Base-by-base conservation (phyloP, 2,329 filamentous ascomycete genomes). In the Talaromyces sp. region DNA sequence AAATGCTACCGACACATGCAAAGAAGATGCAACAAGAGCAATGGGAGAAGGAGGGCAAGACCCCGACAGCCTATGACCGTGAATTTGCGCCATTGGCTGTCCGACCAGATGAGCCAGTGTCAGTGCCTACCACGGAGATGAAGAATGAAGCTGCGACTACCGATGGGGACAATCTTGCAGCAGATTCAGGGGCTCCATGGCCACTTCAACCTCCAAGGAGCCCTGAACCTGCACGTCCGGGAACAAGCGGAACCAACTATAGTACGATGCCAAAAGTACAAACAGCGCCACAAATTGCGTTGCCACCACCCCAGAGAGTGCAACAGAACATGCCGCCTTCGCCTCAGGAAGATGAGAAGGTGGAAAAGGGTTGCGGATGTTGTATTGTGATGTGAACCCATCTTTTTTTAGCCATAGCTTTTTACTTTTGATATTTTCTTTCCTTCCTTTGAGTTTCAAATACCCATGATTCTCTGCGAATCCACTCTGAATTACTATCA, bases 1-100 rank as follows among this genome's bases (percentile, higher is more conserved):
- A 99, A 75, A 88, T 99, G 62, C 87, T 99, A 11, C 95, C 95
- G 0, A 98, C 95, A 0, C 93, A 98, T 68, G 95, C 95, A 13
- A 92, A 90, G 72, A 86, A 92, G 64, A 84, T 98, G 77, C 91
- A 95, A 76, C 94, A 97, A 79, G 93, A 97, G 77, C 91, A 94
- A 76, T 97, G 93, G 93, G 93, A 96, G 78, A 91, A 88, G 71
- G 92, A 97, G 76, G 93, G 93, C 68, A 92, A 91, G 69, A 91
- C 92, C 68, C 92, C 92, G 3, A 91, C 87, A 66, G 84, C 90
- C 31, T 97, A 97, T 75, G 93, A 97, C 78, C 91, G 88, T 68
- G 89, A 96, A 66, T 95, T 97, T 79, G 88, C 90, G 19, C 89
- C 93, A 6, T 81, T 98, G 67, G 95, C 78, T 43, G 75, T 82